Evolutionary conservation across 139 green algal genomes (phyloP), one percentile per base, ranked within the genome.

Genomic region (Auxenochlorella pyrenoidosa): DNA sequence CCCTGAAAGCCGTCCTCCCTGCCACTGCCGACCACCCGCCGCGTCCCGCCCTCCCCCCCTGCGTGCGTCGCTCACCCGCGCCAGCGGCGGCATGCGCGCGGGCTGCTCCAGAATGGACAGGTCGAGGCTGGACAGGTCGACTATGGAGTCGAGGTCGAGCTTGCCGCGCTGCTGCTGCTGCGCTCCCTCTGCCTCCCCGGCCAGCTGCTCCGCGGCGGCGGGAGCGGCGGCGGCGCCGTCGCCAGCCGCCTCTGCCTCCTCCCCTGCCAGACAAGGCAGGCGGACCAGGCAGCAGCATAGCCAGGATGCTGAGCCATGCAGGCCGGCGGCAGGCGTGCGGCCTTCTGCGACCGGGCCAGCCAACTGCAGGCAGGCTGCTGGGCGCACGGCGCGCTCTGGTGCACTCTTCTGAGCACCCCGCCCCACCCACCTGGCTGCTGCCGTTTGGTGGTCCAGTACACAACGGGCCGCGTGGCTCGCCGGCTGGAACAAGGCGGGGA

Each of bases 371-470:
- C 47, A 54, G 47, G 47, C 47, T 54, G 47, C 8, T 54, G 47
- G 47, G n/a, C n/a, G n/a, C n/a, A n/a, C 47, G 6, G 8, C 47
- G 47, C 47, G 47, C 47, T 10, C 47, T 54, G 47, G n/a, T n/a
- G 47, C 47, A 10, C 60, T 4, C 15, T 70, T 70, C 12, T 24
- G 34, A 76, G n/a, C 28, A 43, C 30, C 70, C 32, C 28, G 32
- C 70, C 19, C 15, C 15, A 44, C 15, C 30, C 34, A 71, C n/a
- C 58, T 34, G 34, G 63, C 60, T n/a, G 40, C 63, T 28, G 36
- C 34, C 82, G 40, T 47, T 88, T 84, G 12, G 85, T 93, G 77
- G 83, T 90, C 90, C 90, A 92, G 47, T 92, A 93, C 2, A 85
- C 72, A 32, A 79, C 68, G 6, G 90, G 79, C 13, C 80, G 59